These are phyloP conservation scores for Circinella minor DNA, from an alignment of 371 early-diverging fungal genomes.

Conservation along the genomic window DNA sequence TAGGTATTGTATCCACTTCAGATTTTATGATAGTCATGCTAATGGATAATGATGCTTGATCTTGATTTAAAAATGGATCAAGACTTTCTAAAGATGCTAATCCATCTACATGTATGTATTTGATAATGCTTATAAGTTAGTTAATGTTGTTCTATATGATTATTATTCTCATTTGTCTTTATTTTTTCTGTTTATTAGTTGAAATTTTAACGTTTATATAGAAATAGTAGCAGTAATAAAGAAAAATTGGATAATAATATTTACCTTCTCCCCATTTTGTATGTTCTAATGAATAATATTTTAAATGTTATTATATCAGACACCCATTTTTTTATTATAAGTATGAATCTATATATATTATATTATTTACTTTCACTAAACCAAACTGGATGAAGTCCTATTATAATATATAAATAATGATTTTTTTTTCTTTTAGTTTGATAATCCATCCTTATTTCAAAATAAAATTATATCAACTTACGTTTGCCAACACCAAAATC, in stretches of 20 bases:
- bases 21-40: slow-evolving; percentile 60
- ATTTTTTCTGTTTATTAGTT: background rate
- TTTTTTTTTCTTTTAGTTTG: too few relatives aligned
- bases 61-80: slow-evolving; percentile 45
- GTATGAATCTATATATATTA: too few relatives aligned
- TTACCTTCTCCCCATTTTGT: slow-evolving; percentile 58
- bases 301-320: too few relatives aligned
- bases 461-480: background rate
- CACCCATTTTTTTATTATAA: too few relatives aligned
- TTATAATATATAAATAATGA: background rate
- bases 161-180: background rate
- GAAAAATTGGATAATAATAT: background rate
- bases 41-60: slow-evolving; percentile 54
- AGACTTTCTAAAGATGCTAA: slow-evolving; percentile 47
- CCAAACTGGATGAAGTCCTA: slow-evolving; percentile 51
- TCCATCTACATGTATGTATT: slow-evolving; percentile 26
- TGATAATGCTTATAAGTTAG: too few relatives aligned
- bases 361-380: slow-evolving; percentile 44
- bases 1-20: slow-evolving; percentile 33
- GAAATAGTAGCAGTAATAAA: background rate
- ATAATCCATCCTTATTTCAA: too few relatives aligned
- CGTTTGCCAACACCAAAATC: slow-evolving; percentile 48
- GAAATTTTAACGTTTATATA: background rate
- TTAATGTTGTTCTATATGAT: too few relatives aligned
- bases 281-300: slow-evolving; percentile 26